phyloP scores from a whole-genome alignment of 495 filamentous ascomycete genomes.

The Xylaria acuta region DNA sequence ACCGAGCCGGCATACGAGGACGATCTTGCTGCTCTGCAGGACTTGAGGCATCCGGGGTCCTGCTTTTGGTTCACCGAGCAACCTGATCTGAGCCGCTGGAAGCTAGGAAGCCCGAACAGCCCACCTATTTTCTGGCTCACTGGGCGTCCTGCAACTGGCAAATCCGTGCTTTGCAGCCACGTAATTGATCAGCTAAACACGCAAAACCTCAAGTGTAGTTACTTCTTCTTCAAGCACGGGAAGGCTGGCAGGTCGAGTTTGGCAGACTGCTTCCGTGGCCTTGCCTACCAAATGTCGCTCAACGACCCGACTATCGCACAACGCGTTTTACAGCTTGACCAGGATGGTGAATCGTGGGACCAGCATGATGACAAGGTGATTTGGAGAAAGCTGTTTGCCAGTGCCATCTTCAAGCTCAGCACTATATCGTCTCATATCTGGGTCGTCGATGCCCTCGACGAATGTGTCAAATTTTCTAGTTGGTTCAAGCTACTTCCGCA shows the following conservation, averaged over 20 bases:
- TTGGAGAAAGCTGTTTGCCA: slow-evolving; percentile 36
- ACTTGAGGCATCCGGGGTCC: slow-evolving; percentile 33
- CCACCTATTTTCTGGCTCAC: slow-evolving; percentile 38
- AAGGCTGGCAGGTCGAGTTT: slow-evolving; percentile 25
- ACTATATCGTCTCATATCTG: slow-evolving; percentile 32
- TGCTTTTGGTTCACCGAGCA: slow-evolving; percentile 37
- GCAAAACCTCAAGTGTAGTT: slow-evolving; percentile 34
- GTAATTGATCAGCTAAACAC: slow-evolving; percentile 36
- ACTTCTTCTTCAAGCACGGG: slow-evolving; percentile 37
- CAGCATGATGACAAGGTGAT: slow-evolving; percentile 26
- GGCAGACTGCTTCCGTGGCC: slow-evolving; percentile 29
- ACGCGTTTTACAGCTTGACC: slow-evolving; percentile 26
- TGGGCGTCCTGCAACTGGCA: slow-evolving; percentile 38
- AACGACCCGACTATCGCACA: slow-evolving; percentile 29
- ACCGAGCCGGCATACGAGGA: slow-evolving; percentile 23
- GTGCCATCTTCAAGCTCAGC: slow-evolving; percentile 31
- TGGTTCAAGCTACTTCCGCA: slow-evolving; percentile 27
- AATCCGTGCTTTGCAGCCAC: slow-evolving; percentile 38
- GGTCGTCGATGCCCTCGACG: slow-evolving; percentile 40
- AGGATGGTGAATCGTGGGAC: slow-evolving; percentile 27
- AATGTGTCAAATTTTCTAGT: slow-evolving; percentile 27
- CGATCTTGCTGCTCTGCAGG: slow-evolving; percentile 31
- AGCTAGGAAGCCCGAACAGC: slow-evolving; percentile 6
- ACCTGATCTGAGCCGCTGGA: slow-evolving; percentile 29
- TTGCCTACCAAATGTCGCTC: slow-evolving; percentile 42